Base-by-base conservation (phyloP, 208 protist genomes). In the Acanthamoeba comandoni region DNA sequence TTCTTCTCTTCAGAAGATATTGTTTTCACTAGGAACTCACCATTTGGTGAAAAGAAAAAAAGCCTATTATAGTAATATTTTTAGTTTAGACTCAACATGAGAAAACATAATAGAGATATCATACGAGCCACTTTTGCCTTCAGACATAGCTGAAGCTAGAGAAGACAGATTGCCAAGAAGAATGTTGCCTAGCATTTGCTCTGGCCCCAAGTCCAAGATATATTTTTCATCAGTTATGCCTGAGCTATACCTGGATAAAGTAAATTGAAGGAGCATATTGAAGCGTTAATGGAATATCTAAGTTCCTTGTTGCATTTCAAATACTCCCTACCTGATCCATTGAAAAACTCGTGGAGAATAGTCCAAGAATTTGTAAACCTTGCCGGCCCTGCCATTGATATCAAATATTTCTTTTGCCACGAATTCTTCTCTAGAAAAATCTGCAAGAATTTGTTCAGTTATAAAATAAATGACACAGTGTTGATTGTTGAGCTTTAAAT, bases 1-100 rank as follows among this genome's bases (percentile, higher is more conserved):
- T 39, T n/a, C 67, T 77, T 77, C 67, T 77, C 67, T n/a, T 35
- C 67, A 24, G 19, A 39, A 35, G 67, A 77, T 35, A 77, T 35
- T n/a, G 67, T 77, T 35, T 77, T 77, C 5, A 77, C 26, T 5
- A 77, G 29, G 29, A 77, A 77, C 22, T 35, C 17, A 35, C 67
- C 67, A 35, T 77, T 35, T 24, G 19, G 67, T n/a, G 67, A 77
- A 39, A 77, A 77, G 67, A 77, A 77, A 77, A 77, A 77, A 4
- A 77, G n/a, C 19, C 22, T 39, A 43, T 7, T 43, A 43, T 43
- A 43, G 35, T 43, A 43, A 7, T 43, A 43, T 43, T 1, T n/a
- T 43, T 43, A 43, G 35, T 5, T 7, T 43, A 7, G 35, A 43
- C 35, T 5, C 5, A 1, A 43, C 35, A 43, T 5, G 35, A 43